Percentiles rank a stretch among this genome's conserved stretches.
Evolutionary conservation across 2,329 filamentous ascomycete genomes (phyloP).

Genomic region (Coniochaeta sp.): DNA sequence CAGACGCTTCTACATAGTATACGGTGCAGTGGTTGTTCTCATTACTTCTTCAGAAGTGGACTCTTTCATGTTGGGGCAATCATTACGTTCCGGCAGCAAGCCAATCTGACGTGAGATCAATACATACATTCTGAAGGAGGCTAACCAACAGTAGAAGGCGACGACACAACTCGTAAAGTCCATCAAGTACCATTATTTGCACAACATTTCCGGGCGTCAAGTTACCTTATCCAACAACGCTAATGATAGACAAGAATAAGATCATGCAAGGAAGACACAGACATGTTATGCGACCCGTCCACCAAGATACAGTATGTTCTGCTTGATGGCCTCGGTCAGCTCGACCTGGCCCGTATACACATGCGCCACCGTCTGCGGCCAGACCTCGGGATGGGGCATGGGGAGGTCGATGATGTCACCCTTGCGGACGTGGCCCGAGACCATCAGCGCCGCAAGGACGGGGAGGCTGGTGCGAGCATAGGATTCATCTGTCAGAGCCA

Average conservation of each 20-base stretch:
- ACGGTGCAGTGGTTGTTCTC: no score
- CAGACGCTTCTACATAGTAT: no score
- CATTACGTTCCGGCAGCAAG: not conserved
- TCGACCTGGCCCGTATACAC: constrained; percentile 45
- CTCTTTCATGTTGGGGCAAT: not conserved
- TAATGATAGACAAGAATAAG: not conserved
- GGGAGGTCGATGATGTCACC: constrained; percentile 52
- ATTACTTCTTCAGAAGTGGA: no score
- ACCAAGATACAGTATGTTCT: constrained; percentile 49
- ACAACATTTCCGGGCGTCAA: not conserved
- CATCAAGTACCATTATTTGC: not conserved
- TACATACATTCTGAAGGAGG: not conserved
- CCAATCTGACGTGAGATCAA: not conserved
- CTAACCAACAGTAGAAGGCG: not conserved
- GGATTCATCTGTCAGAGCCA: constrained; percentile 31
- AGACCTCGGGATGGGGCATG: constrained; percentile 47
- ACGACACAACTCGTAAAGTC: not conserved
- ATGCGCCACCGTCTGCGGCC: constrained; percentile 47
- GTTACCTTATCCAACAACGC: not conserved
- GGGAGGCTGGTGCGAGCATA: constrained; percentile 43
- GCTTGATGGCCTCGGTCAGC: constrained; percentile 35
- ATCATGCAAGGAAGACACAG: not conserved
- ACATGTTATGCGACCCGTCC: constrained; percentile 26
- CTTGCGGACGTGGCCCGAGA: constrained; percentile 41
- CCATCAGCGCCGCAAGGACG: constrained; percentile 45